Base-by-base conservation (phyloP, 768 basidiomycete species). In the Antrodiella citrinella region DNA sequence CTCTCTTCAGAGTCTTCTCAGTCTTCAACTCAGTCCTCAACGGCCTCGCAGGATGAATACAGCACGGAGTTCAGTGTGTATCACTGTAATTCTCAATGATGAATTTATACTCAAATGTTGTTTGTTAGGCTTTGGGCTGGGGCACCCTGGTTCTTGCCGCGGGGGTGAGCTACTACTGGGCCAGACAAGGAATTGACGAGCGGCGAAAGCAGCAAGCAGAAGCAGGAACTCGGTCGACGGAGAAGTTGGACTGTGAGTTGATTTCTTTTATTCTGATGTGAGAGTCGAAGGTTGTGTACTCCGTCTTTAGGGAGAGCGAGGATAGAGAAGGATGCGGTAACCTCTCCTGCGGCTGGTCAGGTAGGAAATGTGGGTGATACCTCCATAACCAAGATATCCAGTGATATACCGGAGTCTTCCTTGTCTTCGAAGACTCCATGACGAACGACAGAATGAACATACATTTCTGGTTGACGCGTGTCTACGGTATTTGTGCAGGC, bases 311-410 rank as follows among this genome's bases (percentile, higher is more conserved):
- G 70, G 12, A 82, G 69, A 51, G 65, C 66, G 48, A 75, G 64
- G 43, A 74, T 77, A 47, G 72, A 71, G 11, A 80, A 61, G 2
- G 74, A 70, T 42, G 74, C 24, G n/a, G n/a, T n/a, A n/a, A n/a
- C n/a, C n/a, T n/a, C n/a, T n/a, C n/a, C n/a, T n/a, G n/a, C n/a
- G n/a, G n/a, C n/a, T n/a, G n/a, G n/a, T n/a, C n/a, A n/a, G n/a
- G n/a, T n/a, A n/a, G n/a, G n/a, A n/a, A n/a, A n/a, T n/a, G n/a
- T n/a, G n/a, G n/a, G n/a, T n/a, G n/a, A n/a, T n/a, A n/a, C n/a
- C n/a, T n/a, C n/a, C n/a, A n/a, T n/a, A n/a, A n/a, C n/a, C n/a
- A n/a, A n/a, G n/a, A n/a, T n/a, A n/a, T n/a, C n/a, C n/a, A n/a
- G n/a, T n/a, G n/a, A n/a, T n/a, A n/a, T n/a, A n/a, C n/a, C n/a